phyloP scores from a whole-genome alignment of 495 filamentous ascomycete genomes.

The Rostrohypoxylon terebratum region DNA sequence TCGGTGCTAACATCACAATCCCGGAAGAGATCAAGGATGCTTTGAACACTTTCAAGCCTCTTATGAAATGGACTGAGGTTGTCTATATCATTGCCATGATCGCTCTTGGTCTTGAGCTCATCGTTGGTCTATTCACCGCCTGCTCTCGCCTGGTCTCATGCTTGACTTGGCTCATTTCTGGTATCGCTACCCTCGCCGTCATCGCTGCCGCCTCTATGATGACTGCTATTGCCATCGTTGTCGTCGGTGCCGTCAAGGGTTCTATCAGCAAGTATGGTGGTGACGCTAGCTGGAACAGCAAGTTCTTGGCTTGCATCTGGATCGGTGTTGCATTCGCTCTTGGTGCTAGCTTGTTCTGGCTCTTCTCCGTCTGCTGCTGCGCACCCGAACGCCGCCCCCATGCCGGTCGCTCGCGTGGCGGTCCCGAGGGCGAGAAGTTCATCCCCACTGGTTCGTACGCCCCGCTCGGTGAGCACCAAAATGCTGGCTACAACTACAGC shows the following conservation, averaged over 20 bases:
- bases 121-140: constrained; percentile 80
- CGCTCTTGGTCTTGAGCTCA: constrained; percentile 77
- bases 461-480: constrained; percentile 55
- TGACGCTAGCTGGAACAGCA: constrained; percentile 68
- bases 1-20: constrained; percentile 62
- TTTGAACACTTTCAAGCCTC: constrained; percentile 75
- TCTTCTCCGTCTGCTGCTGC: constrained; percentile 92
- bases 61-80: constrained; percentile 84
- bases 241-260: constrained; percentile 75
- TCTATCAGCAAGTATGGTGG: constrained; percentile 75
- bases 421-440: constrained; percentile 61
- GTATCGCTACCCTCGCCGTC: constrained; percentile 70
- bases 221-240: constrained; percentile 70
- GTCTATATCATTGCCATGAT: constrained; percentile 77
- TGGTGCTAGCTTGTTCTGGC: constrained; percentile 84
- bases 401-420: constrained; percentile 26
- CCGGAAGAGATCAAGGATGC: constrained; percentile 72
- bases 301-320: constrained; percentile 79
- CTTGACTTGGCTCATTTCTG: constrained; percentile 60
- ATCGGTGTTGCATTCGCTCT: constrained; percentile 80
- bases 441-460: constrained; percentile 57
- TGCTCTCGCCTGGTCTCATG: constrained; percentile 62
- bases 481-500: constrained; percentile 53
- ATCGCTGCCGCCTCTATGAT: constrained; percentile 69
- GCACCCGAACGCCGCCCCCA: constrained; percentile 54